Conservation (phyloP, 2,329 filamentous ascomycete species). For the Karstenula rhodostoma region DNA sequence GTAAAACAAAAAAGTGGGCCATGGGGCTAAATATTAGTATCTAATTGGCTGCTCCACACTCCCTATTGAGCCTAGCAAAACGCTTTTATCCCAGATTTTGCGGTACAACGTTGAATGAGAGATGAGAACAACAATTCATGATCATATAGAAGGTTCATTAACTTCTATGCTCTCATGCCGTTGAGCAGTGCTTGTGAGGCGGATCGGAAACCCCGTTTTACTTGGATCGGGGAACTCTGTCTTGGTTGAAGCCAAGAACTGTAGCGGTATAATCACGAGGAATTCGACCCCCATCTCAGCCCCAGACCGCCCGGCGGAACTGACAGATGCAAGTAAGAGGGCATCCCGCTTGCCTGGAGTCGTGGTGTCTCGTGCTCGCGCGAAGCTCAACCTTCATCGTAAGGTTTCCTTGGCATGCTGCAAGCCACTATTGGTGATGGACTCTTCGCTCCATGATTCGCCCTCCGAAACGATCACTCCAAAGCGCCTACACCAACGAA, state of each 20-base stretch:
- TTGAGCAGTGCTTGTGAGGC: neutral
- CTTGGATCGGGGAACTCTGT: neutral
- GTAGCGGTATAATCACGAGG: neutral
- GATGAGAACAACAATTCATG: neutral
- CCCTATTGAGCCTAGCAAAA: no score
- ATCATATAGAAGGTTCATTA: neutral
- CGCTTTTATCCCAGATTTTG: no score
- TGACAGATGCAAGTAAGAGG: neutral
- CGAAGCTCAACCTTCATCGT: neutral
- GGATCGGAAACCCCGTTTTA: neutral
- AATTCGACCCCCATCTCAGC: neutral
- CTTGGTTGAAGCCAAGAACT: neutral
- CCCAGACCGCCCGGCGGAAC: neutral
- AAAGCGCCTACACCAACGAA: neutral
- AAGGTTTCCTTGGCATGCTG: conserved; percentile 6
- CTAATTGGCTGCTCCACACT: no score
- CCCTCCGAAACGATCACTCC: neutral
- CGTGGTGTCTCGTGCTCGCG: neutral
- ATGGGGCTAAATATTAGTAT: no score
- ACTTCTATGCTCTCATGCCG: neutral
- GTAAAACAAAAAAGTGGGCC: no score
- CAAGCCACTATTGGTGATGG: conserved; percentile 1
- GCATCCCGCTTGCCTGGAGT: neutral
- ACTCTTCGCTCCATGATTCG: neutral
- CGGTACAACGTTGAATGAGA: neutral